Evolutionary conservation across 2,329 filamentous ascomycete species (phyloP).

Genomic region (Dactylellina parvicollis): DNA sequence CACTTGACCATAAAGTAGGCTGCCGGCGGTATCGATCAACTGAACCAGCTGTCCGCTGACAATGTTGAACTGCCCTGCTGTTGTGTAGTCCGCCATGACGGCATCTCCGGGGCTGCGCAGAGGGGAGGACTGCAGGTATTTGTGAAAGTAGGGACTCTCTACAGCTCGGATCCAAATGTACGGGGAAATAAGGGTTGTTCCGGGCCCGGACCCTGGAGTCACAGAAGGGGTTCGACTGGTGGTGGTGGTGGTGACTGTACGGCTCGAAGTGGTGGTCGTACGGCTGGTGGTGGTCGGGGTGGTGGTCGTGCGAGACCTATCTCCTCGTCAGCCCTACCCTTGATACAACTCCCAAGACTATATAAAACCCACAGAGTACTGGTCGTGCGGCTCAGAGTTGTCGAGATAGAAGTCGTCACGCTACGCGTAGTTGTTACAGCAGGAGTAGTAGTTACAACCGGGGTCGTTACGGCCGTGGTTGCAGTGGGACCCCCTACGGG

Average conservation of each 20-base stretch:
- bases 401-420: background rate
- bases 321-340: background rate
- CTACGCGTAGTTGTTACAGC: constrained; percentile 4
- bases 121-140: constrained; percentile 66
- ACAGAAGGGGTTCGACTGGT: background rate
- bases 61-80: constrained; percentile 70
- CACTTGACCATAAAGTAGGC: constrained; percentile 65
- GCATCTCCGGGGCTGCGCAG: constrained; percentile 64
- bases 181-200: constrained; percentile 65
- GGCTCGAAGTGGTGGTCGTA: constrained; percentile 1
- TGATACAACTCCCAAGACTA: background rate
- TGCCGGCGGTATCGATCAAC: constrained; percentile 61
- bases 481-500: background rate
- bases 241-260: background rate
- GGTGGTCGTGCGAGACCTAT: background rate
- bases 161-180: constrained; percentile 71
- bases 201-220: constrained; percentile 59
- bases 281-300: background rate
- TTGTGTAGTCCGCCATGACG: constrained; percentile 66
- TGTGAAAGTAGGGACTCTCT: constrained; percentile 69
- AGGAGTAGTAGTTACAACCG: background rate
- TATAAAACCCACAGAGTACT: background rate
- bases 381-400: background rate
- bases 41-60: constrained; percentile 68
- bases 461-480: background rate